Evolutionary conservation across 176 grass and related monocot genomes (phyloP).

Genomic region (Pontederia crassipes): DNA sequence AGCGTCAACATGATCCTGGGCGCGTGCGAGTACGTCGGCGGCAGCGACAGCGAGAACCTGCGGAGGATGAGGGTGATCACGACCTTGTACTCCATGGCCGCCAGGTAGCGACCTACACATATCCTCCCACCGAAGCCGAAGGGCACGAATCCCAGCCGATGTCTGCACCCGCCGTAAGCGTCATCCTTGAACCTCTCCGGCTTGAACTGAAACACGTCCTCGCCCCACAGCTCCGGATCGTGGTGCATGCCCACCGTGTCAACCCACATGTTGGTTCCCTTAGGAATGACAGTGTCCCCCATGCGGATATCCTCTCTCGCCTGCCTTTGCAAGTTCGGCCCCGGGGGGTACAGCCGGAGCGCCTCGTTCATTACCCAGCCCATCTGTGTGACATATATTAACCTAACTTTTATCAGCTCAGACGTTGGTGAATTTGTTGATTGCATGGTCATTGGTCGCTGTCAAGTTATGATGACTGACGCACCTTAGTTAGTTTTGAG

Average conservation of each 20-base stretch:
- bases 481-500: conserved; percentile 44
- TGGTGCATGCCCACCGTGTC: conserved; percentile 88
- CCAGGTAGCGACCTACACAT: conserved; percentile 62
- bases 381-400: conserved; percentile 28
- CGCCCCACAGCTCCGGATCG: conserved; percentile 57
- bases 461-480: background rate
- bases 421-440: no score
- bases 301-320: conserved; percentile 39
- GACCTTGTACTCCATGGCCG: conserved; percentile 54
- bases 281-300: conserved; percentile 17
- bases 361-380: conserved; percentile 74
- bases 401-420: no score
- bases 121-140: conserved; percentile 65
- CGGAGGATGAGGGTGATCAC: conserved; percentile 58
- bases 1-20: conserved; percentile 61
- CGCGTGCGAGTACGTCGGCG: conserved; percentile 49
- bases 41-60: conserved; percentile 30
- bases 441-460: no score
- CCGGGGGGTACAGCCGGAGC: conserved; percentile 69
- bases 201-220: conserved; percentile 40
- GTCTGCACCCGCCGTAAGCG: conserved; percentile 43
- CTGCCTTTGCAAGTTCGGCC: conserved; percentile 72
- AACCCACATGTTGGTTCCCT: conserved; percentile 92
- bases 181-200: conserved; percentile 40
- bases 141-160: conserved; percentile 67